Evolutionary conservation across 179 eudicot species (phyloP).

Genomic region (Vitellaria paradoxa): DNA sequence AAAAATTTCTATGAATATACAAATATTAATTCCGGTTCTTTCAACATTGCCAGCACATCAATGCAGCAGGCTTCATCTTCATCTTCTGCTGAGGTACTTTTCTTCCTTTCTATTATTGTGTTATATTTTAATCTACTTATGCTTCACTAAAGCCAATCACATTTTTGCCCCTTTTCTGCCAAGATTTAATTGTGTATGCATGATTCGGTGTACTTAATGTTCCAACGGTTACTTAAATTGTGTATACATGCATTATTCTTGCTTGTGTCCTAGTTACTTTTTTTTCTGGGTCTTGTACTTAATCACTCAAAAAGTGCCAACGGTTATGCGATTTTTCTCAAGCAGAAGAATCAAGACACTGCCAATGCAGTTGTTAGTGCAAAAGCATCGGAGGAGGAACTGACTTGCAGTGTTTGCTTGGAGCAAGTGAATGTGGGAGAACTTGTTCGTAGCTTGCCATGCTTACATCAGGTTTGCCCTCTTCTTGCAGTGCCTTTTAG

Average conservation of each 20-base stretch:
- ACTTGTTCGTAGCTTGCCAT: conserved; percentile 81
- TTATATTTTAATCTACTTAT: neutral
- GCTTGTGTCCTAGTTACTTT: neutral
- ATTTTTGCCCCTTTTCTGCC: too few relatives aligned
- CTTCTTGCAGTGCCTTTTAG: neutral
- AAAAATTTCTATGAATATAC: neutral
- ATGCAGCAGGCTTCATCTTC: conserved; percentile 56
- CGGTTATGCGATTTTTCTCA: neutral
- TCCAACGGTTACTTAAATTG: neutral
- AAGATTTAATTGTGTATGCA: neutral
- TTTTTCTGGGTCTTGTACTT: neutral
- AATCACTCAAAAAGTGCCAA: neutral
- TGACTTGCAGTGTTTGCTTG: conserved; percentile 91
- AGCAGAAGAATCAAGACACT: conserved; percentile 56
- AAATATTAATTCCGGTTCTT: neutral
- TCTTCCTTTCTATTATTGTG: neutral
- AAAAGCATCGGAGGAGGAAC: conserved; percentile 60
- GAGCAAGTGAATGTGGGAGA: conserved; percentile 86
- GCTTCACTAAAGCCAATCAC: neutral
- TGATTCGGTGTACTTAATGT: neutral
- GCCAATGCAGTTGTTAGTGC: conserved; percentile 34
- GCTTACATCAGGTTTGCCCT: conserved; percentile 73
- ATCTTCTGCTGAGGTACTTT: conserved; percentile 54
- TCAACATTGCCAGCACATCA: conserved; percentile 40
- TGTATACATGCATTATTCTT: neutral